Evolutionary conservation across 345 rosid species (phyloP).

Genomic region (Alliaria petiolata): DNA sequence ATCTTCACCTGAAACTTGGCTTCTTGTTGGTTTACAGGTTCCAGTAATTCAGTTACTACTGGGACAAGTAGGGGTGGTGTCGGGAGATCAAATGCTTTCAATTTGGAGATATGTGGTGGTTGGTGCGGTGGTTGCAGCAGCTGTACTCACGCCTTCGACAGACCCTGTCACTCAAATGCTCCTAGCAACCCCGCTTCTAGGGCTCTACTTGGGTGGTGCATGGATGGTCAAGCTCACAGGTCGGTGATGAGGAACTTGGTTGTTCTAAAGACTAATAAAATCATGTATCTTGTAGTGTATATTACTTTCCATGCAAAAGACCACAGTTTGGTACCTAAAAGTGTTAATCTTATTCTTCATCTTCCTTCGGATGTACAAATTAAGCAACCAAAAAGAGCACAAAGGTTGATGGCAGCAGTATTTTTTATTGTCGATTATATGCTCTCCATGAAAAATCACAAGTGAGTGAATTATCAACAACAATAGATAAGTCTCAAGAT

Average conservation of each 20-base stretch:
- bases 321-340: constrained; percentile 8
- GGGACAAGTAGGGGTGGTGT: constrained; percentile 84
- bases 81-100: constrained; percentile 93
- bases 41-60: constrained; percentile 93
- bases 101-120: constrained; percentile 96
- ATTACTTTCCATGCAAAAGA: not conserved
- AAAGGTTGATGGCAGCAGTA: too few species aligned
- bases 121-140: constrained; percentile 92
- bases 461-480: not conserved
- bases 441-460: not conserved
- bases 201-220: constrained; percentile 93
- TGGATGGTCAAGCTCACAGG: constrained; percentile 88
- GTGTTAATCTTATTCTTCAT: not conserved
- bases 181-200: constrained; percentile 82
- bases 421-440: not conserved
- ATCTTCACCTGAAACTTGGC: constrained; percentile 9
- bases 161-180: constrained; percentile 97
- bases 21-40: constrained; percentile 50
- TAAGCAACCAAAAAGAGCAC: not conserved
- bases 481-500: not conserved
- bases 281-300: constrained; percentile 22
- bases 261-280: not conserved
- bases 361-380: not conserved
- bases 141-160: constrained; percentile 91
- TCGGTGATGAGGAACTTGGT: constrained; percentile 45